Conservation (phyloP, 371 early-diverging fungal genomes). For the Syncephalis fuscata region DNA sequence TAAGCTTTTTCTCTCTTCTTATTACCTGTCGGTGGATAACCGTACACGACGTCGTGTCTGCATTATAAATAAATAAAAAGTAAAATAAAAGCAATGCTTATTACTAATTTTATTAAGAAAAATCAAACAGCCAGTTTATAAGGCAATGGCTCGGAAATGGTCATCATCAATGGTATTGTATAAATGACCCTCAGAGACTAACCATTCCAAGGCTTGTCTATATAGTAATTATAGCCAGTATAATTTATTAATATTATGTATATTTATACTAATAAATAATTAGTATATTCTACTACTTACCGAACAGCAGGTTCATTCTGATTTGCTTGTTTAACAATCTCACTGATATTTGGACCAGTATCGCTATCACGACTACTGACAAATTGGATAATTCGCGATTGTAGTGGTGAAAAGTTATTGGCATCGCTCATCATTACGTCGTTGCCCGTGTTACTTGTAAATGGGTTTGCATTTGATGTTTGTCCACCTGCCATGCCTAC, state of each 20-base stretch:
- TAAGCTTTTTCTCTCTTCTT: too few species aligned
- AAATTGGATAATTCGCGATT: neutral
- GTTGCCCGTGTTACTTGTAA: neutral
- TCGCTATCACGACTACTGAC: neutral
- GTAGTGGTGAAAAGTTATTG: neutral
- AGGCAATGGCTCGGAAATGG: constrained; percentile 19
- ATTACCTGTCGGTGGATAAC: too few species aligned
- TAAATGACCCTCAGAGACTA: constrained; percentile 37
- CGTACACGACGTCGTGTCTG: too few species aligned
- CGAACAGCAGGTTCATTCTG: constrained; percentile 10
- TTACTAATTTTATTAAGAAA: too few species aligned
- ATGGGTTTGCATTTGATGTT: too few species aligned
- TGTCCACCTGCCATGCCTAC: too few species aligned
- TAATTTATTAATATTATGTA: constrained; percentile 1
- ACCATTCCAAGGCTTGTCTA: constrained; percentile 24
- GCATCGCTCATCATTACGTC: neutral
- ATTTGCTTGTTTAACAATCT: constrained; percentile 10
- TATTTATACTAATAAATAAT: neutral
- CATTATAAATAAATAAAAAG: too few species aligned
- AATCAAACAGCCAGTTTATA: neutral
- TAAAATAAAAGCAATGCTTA: too few species aligned
- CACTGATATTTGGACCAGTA: constrained; percentile 8
- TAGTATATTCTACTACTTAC: neutral
- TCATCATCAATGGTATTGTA: constrained; percentile 45
- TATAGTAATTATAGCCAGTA: constrained; percentile 5